These are phyloP conservation scores for Rhododendron mucronatum DNA, from an alignment of 148 eudicot genomes.

Conservation along the genomic window DNA sequence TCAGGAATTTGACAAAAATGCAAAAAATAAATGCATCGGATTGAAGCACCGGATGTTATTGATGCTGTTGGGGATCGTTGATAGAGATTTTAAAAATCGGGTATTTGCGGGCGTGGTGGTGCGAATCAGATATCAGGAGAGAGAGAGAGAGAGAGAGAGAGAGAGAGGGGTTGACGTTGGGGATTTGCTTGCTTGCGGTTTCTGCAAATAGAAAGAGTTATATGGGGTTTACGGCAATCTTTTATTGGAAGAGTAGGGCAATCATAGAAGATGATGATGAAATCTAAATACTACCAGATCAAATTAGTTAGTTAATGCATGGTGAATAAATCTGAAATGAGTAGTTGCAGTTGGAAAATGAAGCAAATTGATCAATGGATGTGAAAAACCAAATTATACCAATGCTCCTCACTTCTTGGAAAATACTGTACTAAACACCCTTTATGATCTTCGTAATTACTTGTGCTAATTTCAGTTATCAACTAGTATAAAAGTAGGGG, in stretches of 20 bases:
- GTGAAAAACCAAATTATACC: too few species aligned
- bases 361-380: neutral
- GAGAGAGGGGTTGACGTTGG: constrained; percentile 3
- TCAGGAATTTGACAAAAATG: neutral
- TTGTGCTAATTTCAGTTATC: too few species aligned
- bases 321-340: neutral
- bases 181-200: neutral
- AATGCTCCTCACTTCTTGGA: too few species aligned
- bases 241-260: neutral
- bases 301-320: neutral
- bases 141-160: constrained; percentile 2
- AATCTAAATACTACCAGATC: neutral
- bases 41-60: neutral
- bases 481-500: too few species aligned
- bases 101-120: neutral
- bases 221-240: neutral
- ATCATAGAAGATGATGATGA: neutral
- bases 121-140: constrained; percentile 1
- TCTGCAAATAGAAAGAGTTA: neutral
- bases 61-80: neutral
- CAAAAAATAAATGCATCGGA: neutral
- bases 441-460: too few species aligned
- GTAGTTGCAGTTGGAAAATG: neutral
- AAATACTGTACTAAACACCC: too few species aligned
- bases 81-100: neutral